Evolutionary conservation across 306 rosid genomes (phyloP).

Genomic region (Prunus persica): Prunus_persica_NCBIv2 NC_034012.1:11359001-11359500

Average conservation of each 20-base stretch:
- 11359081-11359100: not conserved
- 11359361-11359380: not conserved
- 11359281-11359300: constrained; percentile 8
- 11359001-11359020: not conserved
- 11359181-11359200: not conserved
- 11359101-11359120: not conserved
- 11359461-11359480: no score
- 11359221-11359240: not conserved
- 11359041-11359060: not conserved
- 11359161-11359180: not conserved
- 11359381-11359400: not conserved
- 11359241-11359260: not conserved
- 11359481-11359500: not conserved
- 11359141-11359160: not conserved
- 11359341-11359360: not conserved
- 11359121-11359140: not conserved
- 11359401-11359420: constrained; percentile 2
- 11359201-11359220: not conserved
- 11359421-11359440: constrained; percentile 14
- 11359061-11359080: not conserved
- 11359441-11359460: not conserved
- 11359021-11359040: not conserved
- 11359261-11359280: not conserved
- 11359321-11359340: constrained; percentile 4
- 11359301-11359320: not conserved